Conservation (phyloP, 164 flowering plant species). For the Protea cynaroides region DNA sequence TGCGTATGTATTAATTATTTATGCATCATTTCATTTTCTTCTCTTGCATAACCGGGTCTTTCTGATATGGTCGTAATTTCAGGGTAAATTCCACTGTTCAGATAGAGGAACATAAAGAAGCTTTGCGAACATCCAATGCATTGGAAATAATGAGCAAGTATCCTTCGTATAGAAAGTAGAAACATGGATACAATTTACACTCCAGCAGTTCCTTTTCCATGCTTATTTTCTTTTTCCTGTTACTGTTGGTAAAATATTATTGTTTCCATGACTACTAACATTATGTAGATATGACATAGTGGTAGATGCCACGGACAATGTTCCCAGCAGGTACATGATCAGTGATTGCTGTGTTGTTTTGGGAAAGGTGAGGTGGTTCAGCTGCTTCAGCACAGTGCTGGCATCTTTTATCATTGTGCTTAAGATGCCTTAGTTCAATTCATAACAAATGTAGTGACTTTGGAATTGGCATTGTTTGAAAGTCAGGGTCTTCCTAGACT, state of each 20-base stretch:
- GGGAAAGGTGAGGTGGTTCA: slow-evolving; percentile 57
- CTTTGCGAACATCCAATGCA: slow-evolving; percentile 76
- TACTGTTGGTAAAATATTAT: not conserved
- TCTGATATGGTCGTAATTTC: slow-evolving; percentile 10
- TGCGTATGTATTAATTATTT: slow-evolving; percentile 41
- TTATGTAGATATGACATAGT: slow-evolving; percentile 73
- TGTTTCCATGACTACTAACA: slow-evolving; percentile 27
- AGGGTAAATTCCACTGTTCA: slow-evolving; percentile 81
- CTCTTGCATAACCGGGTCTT: too few species aligned
- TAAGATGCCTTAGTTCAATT: not conserved
- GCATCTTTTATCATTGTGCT: not conserved
- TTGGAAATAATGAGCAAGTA: slow-evolving; percentile 89
- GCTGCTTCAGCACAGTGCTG: not conserved
- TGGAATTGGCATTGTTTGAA: too few species aligned
- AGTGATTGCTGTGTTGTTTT: slow-evolving; percentile 88
- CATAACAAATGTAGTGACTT: not conserved
- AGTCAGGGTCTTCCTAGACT: too few species aligned
- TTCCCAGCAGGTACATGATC: slow-evolving; percentile 89
- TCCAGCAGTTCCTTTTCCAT: not conserved
- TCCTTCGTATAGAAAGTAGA: slow-evolving; percentile 25
- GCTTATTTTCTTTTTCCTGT: not conserved
- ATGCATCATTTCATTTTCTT: too few species aligned
- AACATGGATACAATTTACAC: not conserved
- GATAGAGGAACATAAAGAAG: slow-evolving; percentile 69
- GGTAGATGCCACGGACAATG: slow-evolving; percentile 94